Percentiles rank a stretch among this genome's conserved stretches.
Conservation (phyloP, 164 flowering plant genomes). For the Akebia trifoliata region DNA sequence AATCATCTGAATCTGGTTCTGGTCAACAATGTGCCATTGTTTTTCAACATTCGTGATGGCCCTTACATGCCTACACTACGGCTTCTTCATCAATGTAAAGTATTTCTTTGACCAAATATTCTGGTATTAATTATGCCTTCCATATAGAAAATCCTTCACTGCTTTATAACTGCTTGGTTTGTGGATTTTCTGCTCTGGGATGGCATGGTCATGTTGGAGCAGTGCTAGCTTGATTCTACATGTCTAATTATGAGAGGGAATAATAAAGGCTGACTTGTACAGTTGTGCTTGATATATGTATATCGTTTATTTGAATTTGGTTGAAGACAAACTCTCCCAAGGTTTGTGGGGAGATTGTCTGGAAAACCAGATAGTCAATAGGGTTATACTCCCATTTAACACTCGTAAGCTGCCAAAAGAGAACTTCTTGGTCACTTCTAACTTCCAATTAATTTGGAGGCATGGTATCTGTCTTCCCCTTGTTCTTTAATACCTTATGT, state of each 20-base stretch:
- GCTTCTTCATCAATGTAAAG: conserved; percentile 94
- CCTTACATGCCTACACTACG: conserved; percentile 99
- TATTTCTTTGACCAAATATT: conserved; percentile 6
- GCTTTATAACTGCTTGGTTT: conserved; percentile 1
- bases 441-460: too few species aligned
- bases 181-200: not conserved
- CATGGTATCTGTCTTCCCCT: not conserved
- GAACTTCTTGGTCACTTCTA: too few species aligned
- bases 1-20: conserved; percentile 92
- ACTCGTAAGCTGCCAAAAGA: not conserved
- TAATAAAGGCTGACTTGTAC: too few species aligned
- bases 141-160: not conserved
- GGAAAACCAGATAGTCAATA: not conserved
- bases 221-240: not conserved
- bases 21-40: conserved; percentile 93
- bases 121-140: not conserved
- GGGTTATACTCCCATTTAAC: not conserved
- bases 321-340: too few species aligned
- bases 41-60: conserved; percentile 95
- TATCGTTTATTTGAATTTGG: too few species aligned
- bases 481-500: not conserved
- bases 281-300: too few species aligned
- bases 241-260: not conserved
- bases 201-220: not conserved
- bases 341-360: too few species aligned